Evolutionary conservation across 768 basidiomycete genomes (phyloP).

Genomic region (Fomitopsis serialis): DNA sequence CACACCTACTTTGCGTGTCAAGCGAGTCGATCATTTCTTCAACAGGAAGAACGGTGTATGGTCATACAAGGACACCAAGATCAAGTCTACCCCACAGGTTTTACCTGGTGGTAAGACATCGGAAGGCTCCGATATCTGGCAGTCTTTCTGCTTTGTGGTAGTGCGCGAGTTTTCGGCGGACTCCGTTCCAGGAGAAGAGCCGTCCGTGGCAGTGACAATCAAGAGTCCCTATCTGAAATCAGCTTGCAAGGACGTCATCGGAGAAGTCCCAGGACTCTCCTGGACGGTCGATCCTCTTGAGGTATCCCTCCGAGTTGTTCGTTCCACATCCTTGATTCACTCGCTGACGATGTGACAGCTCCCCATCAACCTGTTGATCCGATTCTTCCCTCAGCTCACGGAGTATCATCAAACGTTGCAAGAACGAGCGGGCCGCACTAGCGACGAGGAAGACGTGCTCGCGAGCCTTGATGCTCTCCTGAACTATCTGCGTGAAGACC

Average conservation of each 20-base stretch:
- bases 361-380: slow-evolving; percentile 52
- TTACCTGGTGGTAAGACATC: neutral
- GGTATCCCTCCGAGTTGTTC: slow-evolving; percentile 32
- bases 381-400: slow-evolving; percentile 43
- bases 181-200: slow-evolving; percentile 23
- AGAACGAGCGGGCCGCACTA: slow-evolving; percentile 25
- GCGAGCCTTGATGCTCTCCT: slow-evolving; percentile 48
- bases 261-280: slow-evolving; percentile 52
- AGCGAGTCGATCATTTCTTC: too few species aligned
- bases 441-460: slow-evolving; percentile 29
- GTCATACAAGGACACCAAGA: too few species aligned
- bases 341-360: slow-evolving; percentile 29
- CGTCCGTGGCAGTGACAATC: slow-evolving; percentile 48
- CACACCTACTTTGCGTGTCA: too few species aligned
- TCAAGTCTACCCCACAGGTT: too few species aligned
- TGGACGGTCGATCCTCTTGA: slow-evolving; percentile 57
- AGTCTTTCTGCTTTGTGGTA: slow-evolving; percentile 51
- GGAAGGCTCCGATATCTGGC: slow-evolving; percentile 48
- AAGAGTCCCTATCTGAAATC: slow-evolving; percentile 54
- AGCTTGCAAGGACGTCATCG: slow-evolving; percentile 53
- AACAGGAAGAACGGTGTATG: too few species aligned
- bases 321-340: neutral
- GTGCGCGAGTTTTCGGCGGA: slow-evolving; percentile 46
- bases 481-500: slow-evolving; percentile 43
- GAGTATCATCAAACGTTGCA: slow-evolving; percentile 38